Evolutionary conservation across 1,284 basidiomycete species (phyloP), one percentile per base, ranked within the genome.

Genomic region (Leccinum holopus): DNA sequence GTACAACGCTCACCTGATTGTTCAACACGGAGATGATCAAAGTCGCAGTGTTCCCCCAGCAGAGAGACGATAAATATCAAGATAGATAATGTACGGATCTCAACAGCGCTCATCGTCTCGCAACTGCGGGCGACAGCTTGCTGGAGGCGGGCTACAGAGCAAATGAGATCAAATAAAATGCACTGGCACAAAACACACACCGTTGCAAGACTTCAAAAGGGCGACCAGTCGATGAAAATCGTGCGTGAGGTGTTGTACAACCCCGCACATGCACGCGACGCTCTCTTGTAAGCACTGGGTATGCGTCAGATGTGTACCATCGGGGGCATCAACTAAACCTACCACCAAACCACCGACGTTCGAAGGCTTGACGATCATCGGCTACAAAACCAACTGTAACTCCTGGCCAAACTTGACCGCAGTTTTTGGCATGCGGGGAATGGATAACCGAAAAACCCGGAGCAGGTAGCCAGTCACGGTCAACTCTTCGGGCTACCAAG

Each of bases 211-310:
- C 66, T 89, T 87, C 66, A 97, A 74, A 3, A 97, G 81, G 39
- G 86, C 87, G 21, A 94, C 83, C 14, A 98, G 80, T 28, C 87
- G 83, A 12, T 77, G 77, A 69, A 89, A 97, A 68, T 97, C 93
- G 67, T 93, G 89, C 0, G 97, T 98, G 33, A 98, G 82, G 69
- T 92, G 79, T 58, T 87, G 87, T 1, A 97, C 89, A 3, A 93
- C 90, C 0, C 86, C 84, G 73, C 95, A 97, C 78, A 96, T 89
- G 69, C 96, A 98, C 0, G 92, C 92, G 11, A 99, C 90, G 8
- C 88, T 87, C 76, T 97, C 95, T 77, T 96, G 93, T 39, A 97
- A 76, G 32, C 89, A 87, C 88, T 95, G 59, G 33, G 37, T 11
- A 44, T 32, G 39, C 52, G 57, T 63, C 47, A 65, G 63, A 47